These are phyloP conservation scores for Solanum chmielewskii DNA, from an alignment of 257 asterid species.

Conservation along the genomic window DNA sequence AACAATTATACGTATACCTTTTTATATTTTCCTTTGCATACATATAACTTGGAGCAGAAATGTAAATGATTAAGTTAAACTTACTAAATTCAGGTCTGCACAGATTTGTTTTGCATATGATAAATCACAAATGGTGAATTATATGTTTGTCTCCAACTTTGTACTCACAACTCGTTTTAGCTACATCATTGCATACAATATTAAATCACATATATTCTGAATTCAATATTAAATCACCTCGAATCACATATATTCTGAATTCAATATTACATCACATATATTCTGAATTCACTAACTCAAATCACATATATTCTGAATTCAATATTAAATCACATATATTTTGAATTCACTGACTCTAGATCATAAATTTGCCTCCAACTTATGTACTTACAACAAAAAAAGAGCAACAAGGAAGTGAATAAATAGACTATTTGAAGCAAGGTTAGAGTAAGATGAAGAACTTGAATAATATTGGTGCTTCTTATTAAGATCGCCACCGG, in stretches of 20 bases:
- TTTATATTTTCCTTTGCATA: neutral
- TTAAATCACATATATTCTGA: neutral
- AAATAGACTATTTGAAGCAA: neutral
- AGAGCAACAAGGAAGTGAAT: neutral
- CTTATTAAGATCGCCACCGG: neutral
- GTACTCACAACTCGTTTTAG: neutral
- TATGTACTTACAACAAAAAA: neutral
- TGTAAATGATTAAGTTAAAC: neutral
- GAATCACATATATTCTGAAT: too few species aligned
- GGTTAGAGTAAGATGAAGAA: neutral
- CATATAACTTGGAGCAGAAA: neutral
- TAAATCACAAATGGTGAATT: neutral
- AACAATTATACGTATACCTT: neutral
- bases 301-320: too few species aligned
- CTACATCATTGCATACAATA: neutral
- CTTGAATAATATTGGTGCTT: neutral
- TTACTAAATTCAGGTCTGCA: accelerated
- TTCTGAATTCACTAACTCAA: too few species aligned
- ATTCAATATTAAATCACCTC: neutral
- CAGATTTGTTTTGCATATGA: neutral
- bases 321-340: neutral
- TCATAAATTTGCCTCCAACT: neutral
- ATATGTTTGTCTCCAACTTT: neutral
- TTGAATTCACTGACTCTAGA: neutral
- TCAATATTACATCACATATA: too few species aligned